A percentile compares a stretch with the other conserved stretches of the same genome.
Conservation (phyloP, 345 rosid genomes). For the Gossypium raimondii region DNA sequence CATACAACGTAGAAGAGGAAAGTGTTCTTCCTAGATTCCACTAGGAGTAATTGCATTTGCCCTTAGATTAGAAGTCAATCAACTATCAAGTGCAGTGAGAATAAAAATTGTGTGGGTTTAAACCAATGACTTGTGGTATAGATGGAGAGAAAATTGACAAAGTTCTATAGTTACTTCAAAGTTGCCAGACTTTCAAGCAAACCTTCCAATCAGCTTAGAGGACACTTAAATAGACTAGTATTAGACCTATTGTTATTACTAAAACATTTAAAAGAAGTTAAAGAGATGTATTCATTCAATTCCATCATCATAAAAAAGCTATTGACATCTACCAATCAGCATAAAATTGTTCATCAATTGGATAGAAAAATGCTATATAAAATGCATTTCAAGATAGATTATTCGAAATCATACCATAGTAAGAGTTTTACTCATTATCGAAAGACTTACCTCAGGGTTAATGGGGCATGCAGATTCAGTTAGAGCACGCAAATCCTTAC, state of each 20-base stretch:
- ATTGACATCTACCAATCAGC: not conserved
- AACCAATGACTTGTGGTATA: conserved; percentile 2
- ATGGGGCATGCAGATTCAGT: not conserved
- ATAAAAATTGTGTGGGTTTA: conserved; percentile 11
- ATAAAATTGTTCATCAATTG: not conserved
- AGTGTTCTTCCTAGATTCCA: not conserved
- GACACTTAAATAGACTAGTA: not conserved
- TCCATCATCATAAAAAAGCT: not conserved
- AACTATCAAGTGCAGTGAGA: conserved; percentile 20
- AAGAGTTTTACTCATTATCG: too few relatives aligned
- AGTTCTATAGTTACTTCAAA: conserved; percentile 13
- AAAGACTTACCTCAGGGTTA: too few relatives aligned
- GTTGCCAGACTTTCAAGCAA: conserved; percentile 19
- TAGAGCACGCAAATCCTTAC: conserved; percentile 1
- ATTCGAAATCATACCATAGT: too few relatives aligned
- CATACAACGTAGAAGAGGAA: not conserved
- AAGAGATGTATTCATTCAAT: not conserved
- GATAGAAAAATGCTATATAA: not conserved
- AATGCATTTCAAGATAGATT: not conserved
- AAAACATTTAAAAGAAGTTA: not conserved
- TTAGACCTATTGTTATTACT: not conserved
- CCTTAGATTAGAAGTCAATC: conserved; percentile 37
- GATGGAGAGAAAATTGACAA: conserved; percentile 16
- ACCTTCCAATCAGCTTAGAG: conserved; percentile 9
- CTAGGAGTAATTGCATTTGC: not conserved